Conservation (phyloP, 495 filamentous ascomycete genomes). For the Ascodesmis nigricans region DNA sequence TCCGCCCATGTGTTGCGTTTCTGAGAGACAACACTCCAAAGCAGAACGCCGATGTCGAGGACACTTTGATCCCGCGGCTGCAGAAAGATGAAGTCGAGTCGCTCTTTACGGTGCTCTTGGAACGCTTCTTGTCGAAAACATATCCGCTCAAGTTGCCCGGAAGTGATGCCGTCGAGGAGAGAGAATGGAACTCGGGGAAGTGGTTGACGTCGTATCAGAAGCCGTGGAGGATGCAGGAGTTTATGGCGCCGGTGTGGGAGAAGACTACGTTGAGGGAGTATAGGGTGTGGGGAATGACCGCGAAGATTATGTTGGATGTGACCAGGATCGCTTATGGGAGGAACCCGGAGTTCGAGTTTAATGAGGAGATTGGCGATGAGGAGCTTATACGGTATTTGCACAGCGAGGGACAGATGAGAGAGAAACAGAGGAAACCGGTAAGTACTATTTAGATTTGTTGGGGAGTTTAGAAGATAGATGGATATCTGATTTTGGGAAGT, state of each 20-base stretch:
- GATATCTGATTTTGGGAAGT: too few species aligned
- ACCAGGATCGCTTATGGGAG: constrained; percentile 60
- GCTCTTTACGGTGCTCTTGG: constrained; percentile 71
- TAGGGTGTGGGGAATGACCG: constrained; percentile 83
- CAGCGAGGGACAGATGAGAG: constrained; percentile 36
- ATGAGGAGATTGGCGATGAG: constrained; percentile 56
- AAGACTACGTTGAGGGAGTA: constrained; percentile 32
- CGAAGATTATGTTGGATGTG: constrained; percentile 64
- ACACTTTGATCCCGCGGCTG: constrained; percentile 49
- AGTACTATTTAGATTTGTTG: too few species aligned
- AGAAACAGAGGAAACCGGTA: constrained; percentile 27
- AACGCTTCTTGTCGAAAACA: constrained; percentile 37
- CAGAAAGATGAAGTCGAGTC: constrained; percentile 73
- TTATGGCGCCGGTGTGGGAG: constrained; percentile 53
- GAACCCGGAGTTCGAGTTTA: constrained; percentile 55
- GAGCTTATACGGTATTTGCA: constrained; percentile 41
- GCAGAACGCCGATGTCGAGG: constrained; percentile 34
- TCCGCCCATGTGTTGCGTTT: constrained; percentile 69
- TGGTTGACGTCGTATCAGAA: constrained; percentile 44
- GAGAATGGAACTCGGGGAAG: constrained; percentile 41
- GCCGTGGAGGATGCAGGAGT: constrained; percentile 66
- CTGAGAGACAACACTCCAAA: constrained; percentile 23
- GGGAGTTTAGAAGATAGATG: too few species aligned
- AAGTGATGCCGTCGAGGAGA: constrained; percentile 29
- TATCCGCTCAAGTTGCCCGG: constrained; percentile 27